Evolutionary conservation across 345 rosid genomes (phyloP).

Genomic region (Mangifera indica): DNA sequence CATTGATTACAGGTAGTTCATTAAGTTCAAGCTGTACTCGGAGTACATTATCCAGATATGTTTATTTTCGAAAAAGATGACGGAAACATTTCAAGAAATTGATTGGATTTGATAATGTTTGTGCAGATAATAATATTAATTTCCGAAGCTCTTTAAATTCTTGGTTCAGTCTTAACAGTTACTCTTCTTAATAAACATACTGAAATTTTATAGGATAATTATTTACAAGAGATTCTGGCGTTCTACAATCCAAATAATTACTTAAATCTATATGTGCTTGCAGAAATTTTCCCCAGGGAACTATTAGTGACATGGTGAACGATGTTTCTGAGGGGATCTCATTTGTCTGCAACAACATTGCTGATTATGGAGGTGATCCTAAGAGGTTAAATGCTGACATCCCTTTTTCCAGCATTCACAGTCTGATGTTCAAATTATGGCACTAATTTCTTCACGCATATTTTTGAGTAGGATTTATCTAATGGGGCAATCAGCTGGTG

Average conservation of each 20-base stretch:
- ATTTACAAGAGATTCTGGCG: background rate
- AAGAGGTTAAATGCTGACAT: conserved; percentile 47
- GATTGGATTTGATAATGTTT: background rate
- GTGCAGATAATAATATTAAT: background rate
- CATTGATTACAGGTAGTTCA: conserved; percentile 78
- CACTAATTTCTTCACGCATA: conserved; percentile 21
- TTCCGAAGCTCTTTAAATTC: background rate
- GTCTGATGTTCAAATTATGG: conserved; percentile 16
- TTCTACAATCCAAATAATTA: background rate
- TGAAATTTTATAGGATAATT: background rate
- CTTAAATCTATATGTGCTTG: conserved; percentile 18
- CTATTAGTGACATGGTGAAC: conserved; percentile 81
- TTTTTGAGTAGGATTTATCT: conserved; percentile 64
- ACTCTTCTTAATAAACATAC: background rate
- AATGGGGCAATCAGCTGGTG: conserved; percentile 99
- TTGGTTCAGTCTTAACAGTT: background rate
- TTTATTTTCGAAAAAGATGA: background rate
- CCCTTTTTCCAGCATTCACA: background rate
- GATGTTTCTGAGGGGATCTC: conserved; percentile 87
- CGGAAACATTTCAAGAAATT: background rate
- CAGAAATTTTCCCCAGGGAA: conserved; percentile 98
- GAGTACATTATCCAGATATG: background rate
- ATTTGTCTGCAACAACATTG: conserved; percentile 70
- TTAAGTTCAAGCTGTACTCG: conserved; percentile 13
- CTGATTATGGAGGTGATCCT: conserved; percentile 90